Base-by-base conservation (phyloP, 805 yeast species). In the Candida insectalens region DNA sequence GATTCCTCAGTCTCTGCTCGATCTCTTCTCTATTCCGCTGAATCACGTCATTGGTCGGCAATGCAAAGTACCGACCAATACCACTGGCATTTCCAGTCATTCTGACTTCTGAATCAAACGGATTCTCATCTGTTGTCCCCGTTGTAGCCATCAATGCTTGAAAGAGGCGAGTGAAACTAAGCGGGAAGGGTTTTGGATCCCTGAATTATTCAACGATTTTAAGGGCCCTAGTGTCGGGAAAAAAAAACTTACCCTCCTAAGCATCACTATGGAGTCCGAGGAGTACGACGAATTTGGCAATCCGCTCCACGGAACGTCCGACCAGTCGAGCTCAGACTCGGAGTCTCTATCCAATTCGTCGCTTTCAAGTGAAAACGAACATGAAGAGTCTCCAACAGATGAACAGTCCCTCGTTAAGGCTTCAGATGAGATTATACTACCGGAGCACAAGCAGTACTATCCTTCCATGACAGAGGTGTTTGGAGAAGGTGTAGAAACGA, bases 271-370 rank as follows among this genome's bases (percentile, higher is more conserved):
- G n/a, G n/a, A n/a, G n/a, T n/a, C n/a, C n/a, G n/a, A 75, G 16
- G 82, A 75, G 39, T 84, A 79, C 55, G 96, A 85, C 55, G 95
- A 85, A 68, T 80, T 80, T 52, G 89, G 89, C 29, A 80, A 80
- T 49, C 63, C 67, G 25, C 63, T 81, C 15, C 80, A 77, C 10
- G 76, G 62, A 29, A 59, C 67, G 5, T 53, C 49, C 6, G 71
- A 7, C 10, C 12, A 7, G 23, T 21, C 23, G 23, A 12, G 23
- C 23, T 21, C 23, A 7, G 7, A 7, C 10, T 21, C 23, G 23
- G 23, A 21, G 23, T n/a, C n/a, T n/a, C n/a, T n/a, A n/a, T n/a
- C n/a, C n/a, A 21, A 21, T 12, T 21, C 23, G 23, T 21, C 23
- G 12, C n/a, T n/a, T n/a, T 21, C 23, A 7, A 8, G 12, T 12